Base-by-base conservation (phyloP, 306 rosid species). In the Vigna hirtella region DNA sequence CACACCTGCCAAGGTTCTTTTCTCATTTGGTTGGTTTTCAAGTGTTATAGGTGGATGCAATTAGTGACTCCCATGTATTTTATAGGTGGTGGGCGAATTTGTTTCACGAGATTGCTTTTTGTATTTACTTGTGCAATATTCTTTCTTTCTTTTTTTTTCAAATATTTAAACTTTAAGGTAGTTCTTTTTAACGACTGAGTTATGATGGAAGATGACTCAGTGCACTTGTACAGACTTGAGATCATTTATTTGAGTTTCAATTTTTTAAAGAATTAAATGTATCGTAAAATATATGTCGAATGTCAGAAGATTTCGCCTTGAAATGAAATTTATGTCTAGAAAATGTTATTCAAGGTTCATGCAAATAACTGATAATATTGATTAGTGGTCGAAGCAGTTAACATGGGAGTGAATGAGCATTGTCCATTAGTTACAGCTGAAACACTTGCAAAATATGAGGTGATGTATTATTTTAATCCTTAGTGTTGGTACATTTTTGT, bases 1-100 rank as follows among this genome's bases (percentile, higher is more conserved):
- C 81, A 59, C 81, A 70, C 88, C 68, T 79, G 86, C 87, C 65
- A 47, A 68, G 83, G 65, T 78, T 80, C 22, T 78, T 79, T 66
- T 24, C n/a, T 82, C 70, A 66, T 73, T 59, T 82, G 85, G 78
- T 68, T 80, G 73, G 79, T 85, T 82, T 88, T 79, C 56, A 56
- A 57, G 88, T 74, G 77, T 26, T 77, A 61, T 72, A 84, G 78
- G 78, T 89, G 88, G 65, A 77, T 87, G 93, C 78, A 89, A 24
- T 78, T 74, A 73, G 84, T 36, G 77, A 79, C 80, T 61, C 36
- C 24, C 47, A 65, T 89, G 56, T 83, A 61, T 81, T 85, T 84
- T 82, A 65, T 72, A 87, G 87, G 67, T 30, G 66, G 88, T 30
- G 66, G 87, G 72, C 88, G 36, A 58, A 72, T 80, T 86, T 83